These are phyloP conservation scores for Stagonosporopsis vannaccii DNA, from an alignment of 2,329 filamentous ascomycete genomes.

Conservation along the genomic window DNA sequence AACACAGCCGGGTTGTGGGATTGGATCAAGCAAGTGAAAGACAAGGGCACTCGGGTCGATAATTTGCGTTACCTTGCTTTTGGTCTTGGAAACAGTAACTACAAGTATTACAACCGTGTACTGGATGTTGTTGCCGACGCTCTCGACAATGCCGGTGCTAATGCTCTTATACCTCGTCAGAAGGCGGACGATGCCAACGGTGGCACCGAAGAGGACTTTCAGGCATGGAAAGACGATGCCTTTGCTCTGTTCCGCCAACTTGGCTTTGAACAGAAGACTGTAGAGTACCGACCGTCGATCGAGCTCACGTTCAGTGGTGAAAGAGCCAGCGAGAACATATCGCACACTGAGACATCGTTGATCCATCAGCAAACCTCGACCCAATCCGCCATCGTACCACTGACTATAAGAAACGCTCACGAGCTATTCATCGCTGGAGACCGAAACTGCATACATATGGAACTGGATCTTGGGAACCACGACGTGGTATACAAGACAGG, in stretches of 20 bases:
- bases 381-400: conserved; percentile 42
- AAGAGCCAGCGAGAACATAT: conserved; percentile 18
- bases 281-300: conserved; percentile 45
- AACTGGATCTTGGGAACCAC: conserved; percentile 48
- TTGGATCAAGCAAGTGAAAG: conserved; percentile 42
- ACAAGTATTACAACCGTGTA: conserved; percentile 57
- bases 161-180: conserved; percentile 41
- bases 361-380: conserved; percentile 39
- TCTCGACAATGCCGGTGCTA: conserved; percentile 45
- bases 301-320: conserved; percentile 26
- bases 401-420: conserved; percentile 40
- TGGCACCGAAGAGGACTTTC: conserved; percentile 54
- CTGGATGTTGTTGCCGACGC: conserved; percentile 46
- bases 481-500: conserved; percentile 54
- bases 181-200: conserved; percentile 53
- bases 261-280: conserved; percentile 43
- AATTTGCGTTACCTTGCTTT: conserved; percentile 52
- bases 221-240: conserved; percentile 52
- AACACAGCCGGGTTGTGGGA: conserved; percentile 48
- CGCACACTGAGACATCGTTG: conserved; percentile 32
- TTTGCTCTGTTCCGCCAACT: conserved; percentile 45
- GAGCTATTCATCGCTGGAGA: conserved; percentile 47
- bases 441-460: conserved; percentile 53
- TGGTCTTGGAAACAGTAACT: conserved; percentile 57
- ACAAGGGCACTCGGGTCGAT: conserved; percentile 26